Evolutionary conservation across 345 rosid genomes (phyloP).

Genomic region (Pugionium cornutum): DNA sequence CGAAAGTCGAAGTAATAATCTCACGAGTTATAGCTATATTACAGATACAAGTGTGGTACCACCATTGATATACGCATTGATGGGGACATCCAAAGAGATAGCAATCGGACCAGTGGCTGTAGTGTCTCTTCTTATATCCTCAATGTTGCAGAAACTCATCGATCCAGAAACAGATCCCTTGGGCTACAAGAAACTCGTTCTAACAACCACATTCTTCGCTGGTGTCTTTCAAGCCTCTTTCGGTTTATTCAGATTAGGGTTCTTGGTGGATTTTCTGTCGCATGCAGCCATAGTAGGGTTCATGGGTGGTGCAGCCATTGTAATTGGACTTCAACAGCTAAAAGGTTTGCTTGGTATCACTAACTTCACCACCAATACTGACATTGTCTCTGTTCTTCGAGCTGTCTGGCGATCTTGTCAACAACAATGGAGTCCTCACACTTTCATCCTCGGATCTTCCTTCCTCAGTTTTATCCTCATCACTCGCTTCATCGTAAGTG

Average conservation of each 20-base stretch:
- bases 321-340: slow-evolving; percentile 89
- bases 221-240: slow-evolving; percentile 81
- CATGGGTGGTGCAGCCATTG: slow-evolving; percentile 91
- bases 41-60: slow-evolving; percentile 88
- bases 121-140: slow-evolving; percentile 76
- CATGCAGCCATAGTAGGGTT: slow-evolving; percentile 93
- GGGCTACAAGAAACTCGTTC: slow-evolving; percentile 63
- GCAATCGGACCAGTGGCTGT: slow-evolving; percentile 97
- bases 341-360: slow-evolving; percentile 76
- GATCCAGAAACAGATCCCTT: slow-evolving; percentile 67
- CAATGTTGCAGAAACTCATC: slow-evolving; percentile 62
- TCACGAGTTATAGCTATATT: neutral
- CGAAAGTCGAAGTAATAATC: no score
- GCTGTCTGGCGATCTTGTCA: slow-evolving; percentile 69
- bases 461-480: slow-evolving; percentile 53
- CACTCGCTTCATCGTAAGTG: slow-evolving; percentile 65
- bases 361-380: slow-evolving; percentile 79
- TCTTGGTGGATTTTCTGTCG: slow-evolving; percentile 84
- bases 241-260: slow-evolving; percentile 86
- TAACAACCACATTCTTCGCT: slow-evolving; percentile 79
- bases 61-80: slow-evolving; percentile 77
- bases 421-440: slow-evolving; percentile 54
- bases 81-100: slow-evolving; percentile 93
- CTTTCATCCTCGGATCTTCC: slow-evolving; percentile 29
- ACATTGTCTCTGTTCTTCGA: slow-evolving; percentile 67